Percentiles rank a stretch among this genome's conserved stretches.
phyloP scores from a whole-genome alignment of 768 basidiomycete genomes.

The Paxillus rubicundulus region DNA sequence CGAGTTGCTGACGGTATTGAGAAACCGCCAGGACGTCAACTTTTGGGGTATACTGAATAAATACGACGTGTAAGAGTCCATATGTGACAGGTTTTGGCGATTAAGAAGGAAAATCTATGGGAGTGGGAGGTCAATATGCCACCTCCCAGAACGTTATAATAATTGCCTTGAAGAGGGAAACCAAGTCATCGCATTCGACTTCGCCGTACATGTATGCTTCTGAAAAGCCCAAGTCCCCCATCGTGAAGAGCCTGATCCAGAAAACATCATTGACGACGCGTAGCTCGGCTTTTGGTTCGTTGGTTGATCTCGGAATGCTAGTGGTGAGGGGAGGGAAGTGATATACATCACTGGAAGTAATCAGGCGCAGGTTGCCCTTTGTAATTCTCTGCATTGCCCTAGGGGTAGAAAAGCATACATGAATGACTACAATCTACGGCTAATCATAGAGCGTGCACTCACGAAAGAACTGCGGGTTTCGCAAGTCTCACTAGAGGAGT shows the following conservation, averaged over 20 bases:
- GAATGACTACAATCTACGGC: background rate
- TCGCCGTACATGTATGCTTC: slow-evolving; percentile 82
- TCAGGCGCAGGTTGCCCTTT: slow-evolving; percentile 46
- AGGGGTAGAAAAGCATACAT: background rate
- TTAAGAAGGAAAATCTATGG: slow-evolving; percentile 63
- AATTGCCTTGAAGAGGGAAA: slow-evolving; percentile 59
- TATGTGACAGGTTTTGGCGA: slow-evolving; percentile 44
- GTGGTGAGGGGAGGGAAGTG: slow-evolving; percentile 36
- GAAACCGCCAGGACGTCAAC: slow-evolving; percentile 57
- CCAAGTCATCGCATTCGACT: slow-evolving; percentile 65
- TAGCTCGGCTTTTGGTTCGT: slow-evolving; percentile 39
- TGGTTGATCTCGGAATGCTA: slow-evolving; percentile 12
- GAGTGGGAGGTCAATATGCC: background rate
- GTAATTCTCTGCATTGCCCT: slow-evolving; percentile 47
- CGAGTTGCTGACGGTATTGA: slow-evolving; percentile 64
- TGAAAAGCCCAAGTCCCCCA: slow-evolving; percentile 70
- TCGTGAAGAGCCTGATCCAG: slow-evolving; percentile 56
- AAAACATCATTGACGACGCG: slow-evolving; percentile 51
- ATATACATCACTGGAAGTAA: slow-evolving; percentile 45
- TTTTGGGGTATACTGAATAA: slow-evolving; percentile 54
- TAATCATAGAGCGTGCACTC: slow-evolving; percentile 15
- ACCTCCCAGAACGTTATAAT: background rate
- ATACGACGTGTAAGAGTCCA: slow-evolving; percentile 50
- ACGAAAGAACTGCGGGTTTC: slow-evolving; percentile 48
- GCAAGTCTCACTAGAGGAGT: slow-evolving; percentile 42